These are phyloP conservation scores for Letharia lupina DNA, from an alignment of 495 filamentous ascomycete species.

Conservation along the genomic window DNA sequence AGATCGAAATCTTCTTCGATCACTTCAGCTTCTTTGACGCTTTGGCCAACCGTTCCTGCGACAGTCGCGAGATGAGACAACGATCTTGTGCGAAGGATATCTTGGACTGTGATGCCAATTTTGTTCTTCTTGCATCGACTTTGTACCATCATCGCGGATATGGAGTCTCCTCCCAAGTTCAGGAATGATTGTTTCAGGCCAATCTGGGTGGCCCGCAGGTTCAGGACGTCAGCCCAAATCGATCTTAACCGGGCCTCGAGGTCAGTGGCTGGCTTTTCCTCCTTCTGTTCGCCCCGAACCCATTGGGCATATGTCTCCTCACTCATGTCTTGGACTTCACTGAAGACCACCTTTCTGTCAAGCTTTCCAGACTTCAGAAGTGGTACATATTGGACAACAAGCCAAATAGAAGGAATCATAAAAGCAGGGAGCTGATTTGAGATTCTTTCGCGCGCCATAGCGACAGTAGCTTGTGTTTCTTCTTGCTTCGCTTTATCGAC, in stretches of 20 bases:
- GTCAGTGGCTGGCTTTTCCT: constrained; percentile 28
- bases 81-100: constrained; percentile 41
- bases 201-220: constrained; percentile 40
- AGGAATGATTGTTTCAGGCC: constrained; percentile 52
- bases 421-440: constrained; percentile 38
- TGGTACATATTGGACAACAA: constrained; percentile 44
- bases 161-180: constrained; percentile 59
- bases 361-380: constrained; percentile 45
- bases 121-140: constrained; percentile 43
- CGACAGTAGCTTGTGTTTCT: constrained; percentile 26
- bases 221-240: constrained; percentile 48
- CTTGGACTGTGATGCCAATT: constrained; percentile 47
- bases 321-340: constrained; percentile 33
- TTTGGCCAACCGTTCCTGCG: constrained; percentile 29
- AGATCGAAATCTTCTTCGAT: constrained; percentile 50
- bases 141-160: constrained; percentile 60
- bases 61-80: constrained; percentile 37
- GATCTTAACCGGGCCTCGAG: constrained; percentile 33
- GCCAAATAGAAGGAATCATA: constrained; percentile 49
- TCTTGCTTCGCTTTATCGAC: constrained; percentile 8
- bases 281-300: constrained; percentile 10
- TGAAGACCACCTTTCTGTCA: constrained; percentile 37
- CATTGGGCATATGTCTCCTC: constrained; percentile 24
- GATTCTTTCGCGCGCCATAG: constrained; percentile 32
- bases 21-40: constrained; percentile 34